Percentiles rank a stretch among this genome's conserved stretches.
Evolutionary conservation across 129 eudicot genomes (phyloP).

Genomic region (Flaveria brownii): DNA sequence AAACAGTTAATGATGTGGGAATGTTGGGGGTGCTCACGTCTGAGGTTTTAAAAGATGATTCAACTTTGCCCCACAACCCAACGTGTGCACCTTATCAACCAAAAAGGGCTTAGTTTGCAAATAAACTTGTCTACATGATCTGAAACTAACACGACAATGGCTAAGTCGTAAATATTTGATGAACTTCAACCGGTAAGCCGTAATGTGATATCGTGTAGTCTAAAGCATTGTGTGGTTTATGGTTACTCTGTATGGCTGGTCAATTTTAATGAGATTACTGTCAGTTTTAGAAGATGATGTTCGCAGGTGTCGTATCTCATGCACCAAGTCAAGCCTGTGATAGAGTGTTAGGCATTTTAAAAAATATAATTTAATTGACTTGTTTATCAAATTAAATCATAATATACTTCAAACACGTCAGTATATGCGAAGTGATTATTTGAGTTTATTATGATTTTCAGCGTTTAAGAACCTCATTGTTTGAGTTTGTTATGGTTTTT

Average conservation of each 20-base stretch:
- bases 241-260: not conserved
- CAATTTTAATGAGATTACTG: not conserved
- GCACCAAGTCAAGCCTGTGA: not conserved
- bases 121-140: not conserved
- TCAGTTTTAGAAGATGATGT: not conserved
- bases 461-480: too few species aligned
- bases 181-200: not conserved
- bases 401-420: too few species aligned
- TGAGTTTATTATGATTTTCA: too few species aligned
- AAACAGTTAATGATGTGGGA: too few species aligned
- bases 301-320: not conserved
- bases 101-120: not conserved
- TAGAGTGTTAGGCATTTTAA: too few species aligned
- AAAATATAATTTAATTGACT: too few species aligned
- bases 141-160: not conserved
- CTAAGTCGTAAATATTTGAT: not conserved
- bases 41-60: not conserved
- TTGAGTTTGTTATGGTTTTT: too few species aligned
- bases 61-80: constrained; percentile 9
- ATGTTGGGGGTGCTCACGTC: too few species aligned
- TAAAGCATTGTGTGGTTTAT: not conserved
- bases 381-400: too few species aligned
- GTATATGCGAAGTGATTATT: too few species aligned
- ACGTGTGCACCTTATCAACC: not conserved
- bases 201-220: not conserved